Conservation (phyloP, 495 filamentous ascomycete genomes). For the Aspergillus ostianus region DNA sequence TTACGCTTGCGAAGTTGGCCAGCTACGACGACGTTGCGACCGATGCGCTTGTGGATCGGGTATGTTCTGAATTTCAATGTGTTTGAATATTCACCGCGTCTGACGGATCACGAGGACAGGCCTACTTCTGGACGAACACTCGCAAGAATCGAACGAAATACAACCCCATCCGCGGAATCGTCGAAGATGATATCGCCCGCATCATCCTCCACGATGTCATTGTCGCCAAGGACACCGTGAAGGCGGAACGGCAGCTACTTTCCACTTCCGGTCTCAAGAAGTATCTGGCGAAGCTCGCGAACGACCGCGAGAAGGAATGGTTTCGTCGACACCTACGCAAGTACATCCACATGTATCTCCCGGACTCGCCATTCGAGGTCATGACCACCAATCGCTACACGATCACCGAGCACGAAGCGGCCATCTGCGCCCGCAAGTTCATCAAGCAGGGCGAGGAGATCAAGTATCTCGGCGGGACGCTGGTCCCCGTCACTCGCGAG, state of each 20-base stretch:
- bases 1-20: constrained; percentile 82
- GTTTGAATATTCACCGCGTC: constrained; percentile 4
- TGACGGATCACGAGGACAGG: constrained; percentile 50
- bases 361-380: constrained; percentile 92
- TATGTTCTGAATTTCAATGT: constrained; percentile 45
- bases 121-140: constrained; percentile 92
- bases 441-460: constrained; percentile 81
- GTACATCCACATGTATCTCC: constrained; percentile 89
- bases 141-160: constrained; percentile 92
- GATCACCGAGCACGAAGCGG: constrained; percentile 83
- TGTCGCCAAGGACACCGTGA: constrained; percentile 64
- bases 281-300: constrained; percentile 62
- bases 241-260: constrained; percentile 70
- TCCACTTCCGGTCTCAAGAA: constrained; percentile 70
- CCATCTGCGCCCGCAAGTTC: constrained; percentile 74
- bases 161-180: constrained; percentile 74
- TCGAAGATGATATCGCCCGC: constrained; percentile 73
- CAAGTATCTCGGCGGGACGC: constrained; percentile 85
- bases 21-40: constrained; percentile 96
- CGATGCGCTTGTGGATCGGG: constrained; percentile 92
- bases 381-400: constrained; percentile 94
- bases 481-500: constrained; percentile 83
- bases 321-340: constrained; percentile 83
- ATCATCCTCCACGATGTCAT: constrained; percentile 78
- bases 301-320: constrained; percentile 78